Conservation (phyloP, 805 yeast genomes). For the Starmerella powellii region DNA sequence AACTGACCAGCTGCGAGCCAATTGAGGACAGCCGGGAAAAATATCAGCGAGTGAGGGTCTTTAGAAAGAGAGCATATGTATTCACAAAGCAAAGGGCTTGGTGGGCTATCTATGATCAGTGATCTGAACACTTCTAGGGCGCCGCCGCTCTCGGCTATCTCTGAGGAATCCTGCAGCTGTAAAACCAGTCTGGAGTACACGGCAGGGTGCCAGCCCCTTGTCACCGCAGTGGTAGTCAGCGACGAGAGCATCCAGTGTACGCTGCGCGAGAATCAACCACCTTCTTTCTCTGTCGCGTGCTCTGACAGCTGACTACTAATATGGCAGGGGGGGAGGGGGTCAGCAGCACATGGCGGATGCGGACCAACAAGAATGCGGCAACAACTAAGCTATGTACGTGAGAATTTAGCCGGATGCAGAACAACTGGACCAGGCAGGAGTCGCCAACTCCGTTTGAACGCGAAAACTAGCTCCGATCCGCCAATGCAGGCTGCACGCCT, state of each 20-base stretch:
- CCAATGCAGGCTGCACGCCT: too few relatives aligned
- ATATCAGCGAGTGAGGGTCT: constrained; percentile 22
- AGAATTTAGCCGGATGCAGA: too few relatives aligned
- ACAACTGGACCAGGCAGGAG: too few relatives aligned
- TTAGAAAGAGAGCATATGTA: constrained; percentile 22
- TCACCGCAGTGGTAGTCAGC: constrained; percentile 22
- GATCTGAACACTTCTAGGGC: constrained; percentile 6
- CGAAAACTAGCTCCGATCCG: too few relatives aligned
- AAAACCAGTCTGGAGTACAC: constrained; percentile 24
- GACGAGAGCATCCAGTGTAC: constrained; percentile 10
- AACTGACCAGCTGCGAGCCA: constrained; percentile 4
- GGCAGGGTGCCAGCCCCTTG: constrained; percentile 22
- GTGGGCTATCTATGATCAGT: constrained; percentile 6
- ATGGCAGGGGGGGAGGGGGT: too few relatives aligned
- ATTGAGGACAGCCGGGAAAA: constrained; percentile 16
- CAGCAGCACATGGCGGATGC: too few relatives aligned
- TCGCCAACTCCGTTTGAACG: too few relatives aligned
- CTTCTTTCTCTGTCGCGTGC: too few relatives aligned
- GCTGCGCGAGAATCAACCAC: neutral
- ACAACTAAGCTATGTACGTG: too few relatives aligned
- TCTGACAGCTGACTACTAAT: too few relatives aligned
- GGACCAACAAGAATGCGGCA: too few relatives aligned
- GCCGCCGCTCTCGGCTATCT: neutral
- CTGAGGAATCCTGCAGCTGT: constrained; percentile 25
- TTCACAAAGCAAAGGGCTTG: constrained; percentile 25